Conservation (phyloP, 164 flowering plant species). For the Magnolia officinalis region DNA sequence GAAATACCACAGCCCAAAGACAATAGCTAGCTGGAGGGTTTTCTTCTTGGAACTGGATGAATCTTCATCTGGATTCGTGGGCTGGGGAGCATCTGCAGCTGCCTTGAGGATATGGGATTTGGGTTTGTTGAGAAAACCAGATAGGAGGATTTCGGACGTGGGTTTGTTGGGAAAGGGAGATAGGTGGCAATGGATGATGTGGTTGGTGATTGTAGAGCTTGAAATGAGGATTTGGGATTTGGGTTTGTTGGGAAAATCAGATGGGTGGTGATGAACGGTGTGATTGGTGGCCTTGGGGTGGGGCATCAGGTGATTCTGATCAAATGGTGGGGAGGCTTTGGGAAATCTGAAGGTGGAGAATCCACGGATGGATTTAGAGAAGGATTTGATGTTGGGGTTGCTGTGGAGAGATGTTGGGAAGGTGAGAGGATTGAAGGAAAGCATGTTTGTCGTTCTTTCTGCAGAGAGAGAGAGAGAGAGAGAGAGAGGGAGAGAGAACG, state of each 20-base stretch:
- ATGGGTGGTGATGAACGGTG: neutral
- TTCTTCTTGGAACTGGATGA: constrained; percentile 24
- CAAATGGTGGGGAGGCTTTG: neutral
- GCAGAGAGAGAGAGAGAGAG: neutral
- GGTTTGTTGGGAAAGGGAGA: neutral
- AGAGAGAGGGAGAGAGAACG: neutral
- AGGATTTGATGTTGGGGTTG: neutral
- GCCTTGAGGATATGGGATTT: constrained; percentile 24
- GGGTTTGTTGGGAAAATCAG: neutral
- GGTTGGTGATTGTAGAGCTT: neutral
- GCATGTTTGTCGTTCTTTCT: constrained; percentile 6
- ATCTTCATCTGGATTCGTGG: constrained; percentile 29
- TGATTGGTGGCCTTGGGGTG: neutral
- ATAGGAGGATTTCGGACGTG: neutral
- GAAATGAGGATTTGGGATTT: neutral
- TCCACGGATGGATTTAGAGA: constrained; percentile 4
- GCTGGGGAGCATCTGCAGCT: constrained; percentile 34
- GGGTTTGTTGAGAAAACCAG: constrained; percentile 18
- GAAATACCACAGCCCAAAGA: constrained; percentile 87
- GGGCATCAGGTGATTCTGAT: neutral
- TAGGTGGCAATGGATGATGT: neutral
- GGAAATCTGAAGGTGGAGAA: constrained; percentile 5
- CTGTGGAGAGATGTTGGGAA: constrained; percentile 4
- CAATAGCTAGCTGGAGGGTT: constrained; percentile 51
- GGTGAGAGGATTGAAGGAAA: constrained; percentile 7